These are phyloP conservation scores for Anthracocystis panici-leucophaei DNA, from an alignment of 1,284 basidiomycete species.

Conservation along the genomic window DNA sequence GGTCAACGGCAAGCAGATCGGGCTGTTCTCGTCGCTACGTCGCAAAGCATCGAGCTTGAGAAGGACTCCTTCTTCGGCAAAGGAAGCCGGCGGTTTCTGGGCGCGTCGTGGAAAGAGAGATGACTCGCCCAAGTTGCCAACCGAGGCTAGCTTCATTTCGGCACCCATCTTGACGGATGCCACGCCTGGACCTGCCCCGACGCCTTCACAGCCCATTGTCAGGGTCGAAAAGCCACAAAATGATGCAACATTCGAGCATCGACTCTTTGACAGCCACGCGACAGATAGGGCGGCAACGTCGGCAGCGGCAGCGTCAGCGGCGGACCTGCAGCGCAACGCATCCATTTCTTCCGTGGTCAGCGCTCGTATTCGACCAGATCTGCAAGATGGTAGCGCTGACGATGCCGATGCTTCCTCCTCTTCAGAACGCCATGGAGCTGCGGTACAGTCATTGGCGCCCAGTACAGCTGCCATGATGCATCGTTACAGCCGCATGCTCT, in stretches of 20 bases:
- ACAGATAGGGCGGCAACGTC: conserved; percentile 4
- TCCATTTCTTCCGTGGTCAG: conserved; percentile 42
- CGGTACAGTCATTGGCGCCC: conserved; percentile 37
- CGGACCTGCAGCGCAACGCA: conserved; percentile 33
- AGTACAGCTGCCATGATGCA: conserved; percentile 56
- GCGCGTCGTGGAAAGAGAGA: conserved; percentile 23
- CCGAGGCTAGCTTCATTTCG: conserved; percentile 41
- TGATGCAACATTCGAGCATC: conserved; percentile 30
- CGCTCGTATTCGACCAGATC: conserved; percentile 28
- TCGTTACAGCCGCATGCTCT: conserved; percentile 59
- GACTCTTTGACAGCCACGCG: conserved; percentile 20
- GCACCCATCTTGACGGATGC: conserved; percentile 34
- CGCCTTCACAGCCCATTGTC: conserved; percentile 21
- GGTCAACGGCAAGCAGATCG: conserved; percentile 29
- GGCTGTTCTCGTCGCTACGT: conserved; percentile 54
- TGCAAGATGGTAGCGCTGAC: conserved; percentile 46
- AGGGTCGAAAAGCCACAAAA: conserved; percentile 10
- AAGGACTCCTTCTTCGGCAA: conserved; percentile 31
- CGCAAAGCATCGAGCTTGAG: conserved; percentile 51
- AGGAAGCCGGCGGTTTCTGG: conserved; percentile 34
- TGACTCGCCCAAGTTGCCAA: conserved; percentile 33
- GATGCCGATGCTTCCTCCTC: conserved; percentile 19
- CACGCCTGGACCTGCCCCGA: conserved; percentile 20
- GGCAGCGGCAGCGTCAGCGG: conserved; percentile 6
- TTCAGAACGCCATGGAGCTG: conserved; percentile 11